Evolutionary conservation across 495 filamentous ascomycete species (phyloP).

Genomic region (Penicillium subrubescens): DNA sequence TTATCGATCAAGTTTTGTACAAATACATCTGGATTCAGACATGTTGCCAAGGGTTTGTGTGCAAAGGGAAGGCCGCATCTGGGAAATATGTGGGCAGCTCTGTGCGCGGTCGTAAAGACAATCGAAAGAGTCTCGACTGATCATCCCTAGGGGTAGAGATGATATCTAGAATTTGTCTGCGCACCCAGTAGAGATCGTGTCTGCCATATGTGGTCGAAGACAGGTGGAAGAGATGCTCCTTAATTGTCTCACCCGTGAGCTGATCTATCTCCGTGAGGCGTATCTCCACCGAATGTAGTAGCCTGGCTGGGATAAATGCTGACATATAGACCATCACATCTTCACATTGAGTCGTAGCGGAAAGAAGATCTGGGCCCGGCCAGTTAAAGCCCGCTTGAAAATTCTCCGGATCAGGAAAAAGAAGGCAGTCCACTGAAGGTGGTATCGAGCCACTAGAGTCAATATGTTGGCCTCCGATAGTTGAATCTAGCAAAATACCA

Average conservation of each 20-base stretch:
- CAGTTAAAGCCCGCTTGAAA: neutral
- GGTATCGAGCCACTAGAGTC: neutral
- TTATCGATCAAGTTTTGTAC: neutral
- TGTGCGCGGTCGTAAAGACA: neutral
- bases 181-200: neutral
- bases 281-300: too few species aligned
- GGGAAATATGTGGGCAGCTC: neutral
- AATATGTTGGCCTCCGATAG: neutral
- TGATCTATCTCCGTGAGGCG: neutral
- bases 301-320: neutral
- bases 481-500: neutral
- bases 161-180: neutral
- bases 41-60: neutral
- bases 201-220: neutral
- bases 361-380: neutral
- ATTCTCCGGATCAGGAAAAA: neutral
- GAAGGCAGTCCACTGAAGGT: neutral
- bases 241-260: neutral
- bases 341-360: too few species aligned
- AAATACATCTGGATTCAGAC: neutral
- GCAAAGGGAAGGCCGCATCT: neutral
- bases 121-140: neutral
- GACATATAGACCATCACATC: neutral
- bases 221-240: neutral
- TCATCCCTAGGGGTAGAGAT: neutral